Evolutionary conservation across 768 basidiomycete species (phyloP), one percentile per base, ranked within the genome.

Genomic region (Auricularia heimuer): DNA sequence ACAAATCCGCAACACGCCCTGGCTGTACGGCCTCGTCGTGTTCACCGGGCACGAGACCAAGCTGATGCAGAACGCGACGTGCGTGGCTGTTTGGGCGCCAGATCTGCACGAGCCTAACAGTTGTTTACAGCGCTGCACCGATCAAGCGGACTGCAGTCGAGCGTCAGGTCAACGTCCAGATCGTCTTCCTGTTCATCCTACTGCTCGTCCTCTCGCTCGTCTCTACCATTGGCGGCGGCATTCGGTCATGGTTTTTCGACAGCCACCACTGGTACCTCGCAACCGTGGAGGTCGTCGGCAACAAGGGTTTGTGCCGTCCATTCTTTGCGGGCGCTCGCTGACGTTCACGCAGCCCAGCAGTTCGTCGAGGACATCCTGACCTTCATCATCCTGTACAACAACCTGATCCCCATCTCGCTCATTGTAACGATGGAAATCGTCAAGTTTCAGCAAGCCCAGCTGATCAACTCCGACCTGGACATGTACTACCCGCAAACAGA

Each of bases 371-470:
- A 99, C 74, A 93, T 98, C 65, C 82, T 99, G 45, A 98, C 97
- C 10, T 99, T 98, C 79, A 92, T 98, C 76, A 96, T 99, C 75
- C 82, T 98, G 47, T 98, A 98, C 81, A 98, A 98, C 80, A 99
- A 98, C 78, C 83, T 99, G 70, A 98, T 99, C 67, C 96, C 96
- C 3, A 99, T 99, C 71, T 98, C 96, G 64, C 87, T 99, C 69
- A 96, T 98, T 70, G 97, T 99, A 70, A 98, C 97, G 3, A 98
- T 98, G 90, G 97, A 99, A 79, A 90, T 98, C 39, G 97, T 99
- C 78, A 98, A 98, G 75, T 98, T 89, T 72, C 94, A 97, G 74
- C 97, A 98, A 77, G 95, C 97, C 1, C 89, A 92, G 42, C 83
- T 98, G 63, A 99, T 99, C 81, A 99, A 98, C 75, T 94, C 85